Conservation (phyloP, 495 filamentous ascomycete genomes). For the Xylaria castorea region DNA sequence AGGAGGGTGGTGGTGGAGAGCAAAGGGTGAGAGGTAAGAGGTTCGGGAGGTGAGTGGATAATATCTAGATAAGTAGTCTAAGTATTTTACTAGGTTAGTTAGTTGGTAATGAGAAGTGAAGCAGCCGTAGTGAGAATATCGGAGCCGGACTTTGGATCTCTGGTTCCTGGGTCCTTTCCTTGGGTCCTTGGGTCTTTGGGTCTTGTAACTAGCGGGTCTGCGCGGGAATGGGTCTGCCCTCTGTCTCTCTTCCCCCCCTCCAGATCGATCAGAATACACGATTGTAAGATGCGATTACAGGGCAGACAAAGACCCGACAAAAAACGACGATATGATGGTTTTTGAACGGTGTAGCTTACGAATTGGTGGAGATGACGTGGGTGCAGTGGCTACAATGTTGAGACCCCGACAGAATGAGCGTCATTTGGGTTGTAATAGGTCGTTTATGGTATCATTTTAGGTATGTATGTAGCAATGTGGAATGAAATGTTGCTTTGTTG, state of each 20-base stretch:
- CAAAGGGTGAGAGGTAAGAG: neutral
- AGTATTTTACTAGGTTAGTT: slow-evolving; percentile 10
- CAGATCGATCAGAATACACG: slow-evolving; percentile 9
- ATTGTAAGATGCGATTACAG: neutral
- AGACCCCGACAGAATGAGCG: neutral
- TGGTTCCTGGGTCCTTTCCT: neutral
- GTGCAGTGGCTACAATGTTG: slow-evolving; percentile 5
- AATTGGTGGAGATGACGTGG: slow-evolving; percentile 13
- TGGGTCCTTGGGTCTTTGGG: neutral
- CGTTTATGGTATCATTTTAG: slow-evolving; percentile 15
- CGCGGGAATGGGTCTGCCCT: slow-evolving; percentile 1
- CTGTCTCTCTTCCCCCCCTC: neutral
- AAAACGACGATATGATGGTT: neutral
- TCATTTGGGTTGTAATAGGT: neutral
- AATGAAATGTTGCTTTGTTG: slow-evolving; percentile 6
- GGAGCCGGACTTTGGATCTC: neutral
- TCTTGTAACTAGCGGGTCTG: slow-evolving; percentile 26
- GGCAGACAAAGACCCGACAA: neutral
- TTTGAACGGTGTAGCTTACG: neutral
- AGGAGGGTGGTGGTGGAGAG: neutral
- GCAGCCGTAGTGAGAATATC: slow-evolving; percentile 10
- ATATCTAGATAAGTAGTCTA: slow-evolving; percentile 3
- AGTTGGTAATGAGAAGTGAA: neutral
- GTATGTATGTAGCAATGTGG: slow-evolving; percentile 10
- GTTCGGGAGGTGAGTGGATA: neutral